Evolutionary conservation across 768 basidiomycete genomes (phyloP).

Genomic region (Scleroderma citrinum): DNA sequence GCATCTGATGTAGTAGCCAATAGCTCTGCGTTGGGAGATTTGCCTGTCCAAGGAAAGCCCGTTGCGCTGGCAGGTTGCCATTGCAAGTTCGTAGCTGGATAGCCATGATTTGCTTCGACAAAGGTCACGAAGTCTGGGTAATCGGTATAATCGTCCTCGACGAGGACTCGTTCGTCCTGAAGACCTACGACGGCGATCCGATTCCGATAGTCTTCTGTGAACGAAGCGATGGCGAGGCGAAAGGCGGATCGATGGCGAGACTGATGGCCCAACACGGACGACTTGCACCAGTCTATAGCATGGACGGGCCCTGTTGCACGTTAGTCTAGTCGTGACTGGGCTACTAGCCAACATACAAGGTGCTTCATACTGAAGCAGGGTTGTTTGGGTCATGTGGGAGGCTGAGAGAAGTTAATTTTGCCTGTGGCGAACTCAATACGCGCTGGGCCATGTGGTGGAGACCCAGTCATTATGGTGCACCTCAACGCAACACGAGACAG

Average conservation of each 20-base stretch:
- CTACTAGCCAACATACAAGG: slow-evolving; percentile 55
- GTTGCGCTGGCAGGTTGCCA: slow-evolving; percentile 82
- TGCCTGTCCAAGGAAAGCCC: slow-evolving; percentile 63
- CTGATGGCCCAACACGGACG: slow-evolving; percentile 67
- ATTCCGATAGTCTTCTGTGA: slow-evolving; percentile 79
- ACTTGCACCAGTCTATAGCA: slow-evolving; percentile 85
- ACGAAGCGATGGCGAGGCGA: slow-evolving; percentile 81
- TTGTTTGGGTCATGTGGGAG: slow-evolving; percentile 57
- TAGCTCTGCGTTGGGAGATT: slow-evolving; percentile 64
- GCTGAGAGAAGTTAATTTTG: slow-evolving; percentile 6
- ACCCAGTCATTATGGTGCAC: neutral
- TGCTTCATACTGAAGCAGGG: slow-evolving; percentile 76
- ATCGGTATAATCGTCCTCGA: slow-evolving; percentile 76
- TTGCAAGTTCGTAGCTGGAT: slow-evolving; percentile 88
- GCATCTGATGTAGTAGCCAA: slow-evolving; percentile 94
- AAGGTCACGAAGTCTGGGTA: slow-evolving; percentile 85
- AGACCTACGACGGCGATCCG: slow-evolving; percentile 74
- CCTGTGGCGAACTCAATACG: slow-evolving; percentile 18
- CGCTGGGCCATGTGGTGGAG: neutral
- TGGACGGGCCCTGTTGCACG: slow-evolving; percentile 69
- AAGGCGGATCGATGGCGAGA: slow-evolving; percentile 70
- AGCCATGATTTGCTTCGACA: slow-evolving; percentile 80
- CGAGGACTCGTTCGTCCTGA: slow-evolving; percentile 82
- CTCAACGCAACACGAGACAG: too few species aligned
- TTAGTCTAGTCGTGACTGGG: slow-evolving; percentile 13